Evolutionary conservation across 495 filamentous ascomycete species (phyloP).

Genomic region (Aspergillus avenaceus): DNA sequence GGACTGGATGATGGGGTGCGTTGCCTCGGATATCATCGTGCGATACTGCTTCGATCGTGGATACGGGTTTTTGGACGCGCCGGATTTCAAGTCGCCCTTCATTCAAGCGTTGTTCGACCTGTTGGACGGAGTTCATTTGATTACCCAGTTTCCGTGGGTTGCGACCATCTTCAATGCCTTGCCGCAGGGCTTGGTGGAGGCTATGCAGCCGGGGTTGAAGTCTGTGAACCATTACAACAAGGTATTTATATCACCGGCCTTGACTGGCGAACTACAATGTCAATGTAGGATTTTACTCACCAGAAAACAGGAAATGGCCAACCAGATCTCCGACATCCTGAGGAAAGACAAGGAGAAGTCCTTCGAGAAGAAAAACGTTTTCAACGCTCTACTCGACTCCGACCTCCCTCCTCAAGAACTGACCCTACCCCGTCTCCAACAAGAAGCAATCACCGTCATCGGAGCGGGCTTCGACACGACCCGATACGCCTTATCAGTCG

Average conservation of each 20-base stretch:
- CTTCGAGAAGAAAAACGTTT: slow-evolving; percentile 25
- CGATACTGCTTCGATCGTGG: slow-evolving; percentile 7
- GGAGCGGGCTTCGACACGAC: slow-evolving; percentile 40
- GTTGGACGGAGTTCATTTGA: slow-evolving; percentile 10
- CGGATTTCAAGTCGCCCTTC: slow-evolving; percentile 8
- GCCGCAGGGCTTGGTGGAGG: slow-evolving; percentile 1
- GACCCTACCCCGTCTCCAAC: slow-evolving; percentile 23
- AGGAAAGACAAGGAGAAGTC: background rate
- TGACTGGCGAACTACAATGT: background rate
- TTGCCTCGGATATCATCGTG: slow-evolving; percentile 12
- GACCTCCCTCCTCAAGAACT: slow-evolving; percentile 25
- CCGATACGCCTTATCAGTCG: slow-evolving; percentile 7
- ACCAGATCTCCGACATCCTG: slow-evolving; percentile 3
- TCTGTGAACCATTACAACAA: slow-evolving; percentile 7
- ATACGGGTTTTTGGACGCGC: slow-evolving; percentile 7
- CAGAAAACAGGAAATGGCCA: slow-evolving; percentile 7
- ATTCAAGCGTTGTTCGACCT: slow-evolving; percentile 11
- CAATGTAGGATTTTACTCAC: background rate
- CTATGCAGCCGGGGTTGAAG: slow-evolving; percentile 7
- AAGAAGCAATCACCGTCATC: slow-evolving; percentile 34
- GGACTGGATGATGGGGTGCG: slow-evolving; percentile 12
- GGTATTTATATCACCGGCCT: background rate
- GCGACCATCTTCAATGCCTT: slow-evolving; percentile 3
- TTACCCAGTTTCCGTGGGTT: slow-evolving; percentile 8
- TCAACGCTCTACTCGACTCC: slow-evolving; percentile 29